These are phyloP conservation scores for Aspergillus aculeatus DNA, from an alignment of 2,329 filamentous ascomycete species.

Conservation along the genomic window DNA sequence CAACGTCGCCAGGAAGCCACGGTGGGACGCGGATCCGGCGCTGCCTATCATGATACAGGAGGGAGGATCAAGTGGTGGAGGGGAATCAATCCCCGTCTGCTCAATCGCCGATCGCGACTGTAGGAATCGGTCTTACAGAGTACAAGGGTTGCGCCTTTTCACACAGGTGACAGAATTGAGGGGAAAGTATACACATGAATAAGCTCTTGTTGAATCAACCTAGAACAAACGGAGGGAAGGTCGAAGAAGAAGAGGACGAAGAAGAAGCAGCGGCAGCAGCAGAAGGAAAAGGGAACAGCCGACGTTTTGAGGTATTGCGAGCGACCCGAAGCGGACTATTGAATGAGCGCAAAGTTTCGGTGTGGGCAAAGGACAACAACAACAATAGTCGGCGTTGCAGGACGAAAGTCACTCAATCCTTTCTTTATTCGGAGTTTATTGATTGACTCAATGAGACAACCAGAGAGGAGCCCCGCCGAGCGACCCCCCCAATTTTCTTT, in stretches of 20 bases:
- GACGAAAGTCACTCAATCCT: background rate
- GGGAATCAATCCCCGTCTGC: background rate
- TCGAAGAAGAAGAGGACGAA: background rate
- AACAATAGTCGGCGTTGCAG: conserved; percentile 1
- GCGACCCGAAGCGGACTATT: conserved; percentile 7
- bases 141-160: background rate
- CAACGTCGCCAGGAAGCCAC: conserved; percentile 28
- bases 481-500: background rate
- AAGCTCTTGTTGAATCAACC: background rate
- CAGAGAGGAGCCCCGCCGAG: background rate
- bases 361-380: conserved; percentile 15
- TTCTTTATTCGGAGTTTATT: conserved; percentile 3
- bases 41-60: conserved; percentile 26
- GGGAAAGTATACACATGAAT: background rate
- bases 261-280: background rate
- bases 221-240: background rate
- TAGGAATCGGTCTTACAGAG: background rate
- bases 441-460: background rate
- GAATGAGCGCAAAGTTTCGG: conserved; percentile 23
- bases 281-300: background rate
- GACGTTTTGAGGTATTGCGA: conserved; percentile 9
- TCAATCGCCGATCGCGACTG: background rate
- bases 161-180: background rate
- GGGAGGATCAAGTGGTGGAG: background rate
- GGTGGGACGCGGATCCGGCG: conserved; percentile 35